A percentile compares a stretch with the other conserved stretches of the same genome.
Evolutionary conservation across 1,139 yeast genomes (phyloP).

Genomic region (Nakaseomyces glabratus): DNA sequence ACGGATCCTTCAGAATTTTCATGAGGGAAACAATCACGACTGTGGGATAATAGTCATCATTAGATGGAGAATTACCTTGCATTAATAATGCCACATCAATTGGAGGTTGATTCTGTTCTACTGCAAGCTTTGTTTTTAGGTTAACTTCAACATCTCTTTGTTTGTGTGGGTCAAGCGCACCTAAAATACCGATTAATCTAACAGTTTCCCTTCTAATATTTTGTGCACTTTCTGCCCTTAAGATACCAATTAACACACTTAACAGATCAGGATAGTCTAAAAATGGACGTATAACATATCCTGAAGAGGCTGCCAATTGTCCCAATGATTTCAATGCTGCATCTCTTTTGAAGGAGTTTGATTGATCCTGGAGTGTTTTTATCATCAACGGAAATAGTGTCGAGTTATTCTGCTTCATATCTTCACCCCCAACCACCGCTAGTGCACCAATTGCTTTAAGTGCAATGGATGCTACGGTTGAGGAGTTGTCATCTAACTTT

Average conservation of each 20-base stretch:
- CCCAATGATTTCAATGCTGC: constrained; percentile 85
- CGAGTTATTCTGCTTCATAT: constrained; percentile 60
- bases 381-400: constrained; percentile 80
- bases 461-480: constrained; percentile 80
- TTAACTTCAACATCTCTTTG: constrained; percentile 84
- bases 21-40: constrained; percentile 82
- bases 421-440: constrained; percentile 83
- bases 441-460: constrained; percentile 83
- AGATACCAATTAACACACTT: constrained; percentile 70
- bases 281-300: constrained; percentile 93
- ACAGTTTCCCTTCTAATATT: constrained; percentile 80
- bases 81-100: constrained; percentile 82
- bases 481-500: constrained; percentile 59
- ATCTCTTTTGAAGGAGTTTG: constrained; percentile 78
- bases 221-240: constrained; percentile 74
- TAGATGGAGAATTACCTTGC: constrained; percentile 91
- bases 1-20: constrained; percentile 75
- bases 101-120: constrained; percentile 80
- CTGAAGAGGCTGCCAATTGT: constrained; percentile 81
- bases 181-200: constrained; percentile 78
- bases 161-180: constrained; percentile 94
- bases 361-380: constrained; percentile 86
- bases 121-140: constrained; percentile 48
- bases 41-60: constrained; percentile 91
- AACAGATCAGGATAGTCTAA: constrained; percentile 83